Evolutionary conservation across 2,329 filamentous ascomycete genomes (phyloP).

Genomic region (Exophiala oligosperma): DNA sequence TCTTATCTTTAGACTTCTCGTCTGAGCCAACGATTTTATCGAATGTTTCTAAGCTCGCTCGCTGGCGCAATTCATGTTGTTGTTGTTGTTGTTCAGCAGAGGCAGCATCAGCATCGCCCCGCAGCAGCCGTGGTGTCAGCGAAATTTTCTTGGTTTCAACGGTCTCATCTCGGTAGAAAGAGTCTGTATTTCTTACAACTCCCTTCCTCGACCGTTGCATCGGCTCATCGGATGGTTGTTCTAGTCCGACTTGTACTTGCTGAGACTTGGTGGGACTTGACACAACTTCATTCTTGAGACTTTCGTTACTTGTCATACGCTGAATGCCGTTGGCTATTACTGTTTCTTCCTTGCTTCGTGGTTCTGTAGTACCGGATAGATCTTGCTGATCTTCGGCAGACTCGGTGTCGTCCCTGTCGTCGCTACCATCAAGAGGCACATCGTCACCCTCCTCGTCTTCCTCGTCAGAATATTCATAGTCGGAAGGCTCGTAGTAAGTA

Average conservation of each 20-base stretch:
- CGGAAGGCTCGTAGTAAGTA: slow-evolving; percentile 84
- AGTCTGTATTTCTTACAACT: slow-evolving; percentile 86
- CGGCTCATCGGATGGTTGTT: slow-evolving; percentile 50
- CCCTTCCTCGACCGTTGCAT: slow-evolving; percentile 74
- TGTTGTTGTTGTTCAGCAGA: slow-evolving; percentile 73
- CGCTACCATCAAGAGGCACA: slow-evolving; percentile 33
- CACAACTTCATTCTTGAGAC: slow-evolving; percentile 29
- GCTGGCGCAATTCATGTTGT: slow-evolving; percentile 61
- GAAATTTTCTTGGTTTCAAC: slow-evolving; percentile 97
- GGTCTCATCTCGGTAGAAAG: slow-evolving; percentile 95
- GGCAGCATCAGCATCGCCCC: slow-evolving; percentile 83
- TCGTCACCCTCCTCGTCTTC: slow-evolving; percentile 62
- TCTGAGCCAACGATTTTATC: slow-evolving; percentile 61
- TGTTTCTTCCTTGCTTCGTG: slow-evolving; percentile 42
- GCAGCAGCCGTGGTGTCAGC: slow-evolving; percentile 85
- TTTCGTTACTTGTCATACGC: slow-evolving; percentile 25
- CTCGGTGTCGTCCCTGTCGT: slow-evolving; percentile 49
- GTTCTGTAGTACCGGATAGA: slow-evolving; percentile 36
- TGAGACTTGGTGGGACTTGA: slow-evolving; percentile 30
- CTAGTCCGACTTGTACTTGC: slow-evolving; percentile 36
- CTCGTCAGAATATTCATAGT: slow-evolving; percentile 79
- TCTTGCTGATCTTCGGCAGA: slow-evolving; percentile 39
- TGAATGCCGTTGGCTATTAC: slow-evolving; percentile 31
- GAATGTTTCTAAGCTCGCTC: slow-evolving; percentile 72
- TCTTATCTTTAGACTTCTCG: slow-evolving; percentile 70